These are phyloP conservation scores for Cocos nucifera DNA, from an alignment of 176 grass and related monocot genomes.

Conservation along the genomic window DNA sequence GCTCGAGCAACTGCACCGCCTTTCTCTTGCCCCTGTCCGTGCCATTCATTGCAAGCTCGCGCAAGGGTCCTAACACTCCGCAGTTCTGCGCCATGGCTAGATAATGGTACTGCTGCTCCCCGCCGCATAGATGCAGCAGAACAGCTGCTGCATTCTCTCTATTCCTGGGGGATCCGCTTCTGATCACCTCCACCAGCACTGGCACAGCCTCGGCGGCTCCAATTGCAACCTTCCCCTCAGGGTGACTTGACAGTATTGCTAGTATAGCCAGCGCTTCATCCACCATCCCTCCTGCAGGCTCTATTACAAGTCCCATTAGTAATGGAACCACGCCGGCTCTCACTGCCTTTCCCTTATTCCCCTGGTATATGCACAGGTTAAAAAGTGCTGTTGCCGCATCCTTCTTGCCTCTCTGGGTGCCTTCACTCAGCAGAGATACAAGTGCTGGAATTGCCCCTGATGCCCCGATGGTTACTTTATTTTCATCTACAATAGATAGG, in stretches of 20 bases:
- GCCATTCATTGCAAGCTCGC: constrained; percentile 61
- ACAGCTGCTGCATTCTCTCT: constrained; percentile 84
- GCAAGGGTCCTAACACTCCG: constrained; percentile 47
- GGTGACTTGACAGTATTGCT: constrained; percentile 72
- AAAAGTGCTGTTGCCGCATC: constrained; percentile 92
- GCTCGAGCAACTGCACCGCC: constrained; percentile 59
- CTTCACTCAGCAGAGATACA: constrained; percentile 70
- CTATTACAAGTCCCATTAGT: constrained; percentile 68
- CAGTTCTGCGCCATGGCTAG: constrained; percentile 46
- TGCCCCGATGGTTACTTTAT: constrained; percentile 78
- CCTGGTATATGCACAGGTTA: constrained; percentile 92
- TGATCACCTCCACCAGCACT: constrained; percentile 63
- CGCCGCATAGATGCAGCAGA: constrained; percentile 60
- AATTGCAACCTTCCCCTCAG: constrained; percentile 65
- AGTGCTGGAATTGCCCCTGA: constrained; percentile 73
- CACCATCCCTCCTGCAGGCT: constrained; percentile 48
- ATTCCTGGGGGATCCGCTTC: constrained; percentile 57
- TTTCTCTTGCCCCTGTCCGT: constrained; percentile 78
- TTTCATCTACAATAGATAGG: constrained; percentile 74
- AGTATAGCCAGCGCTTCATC: constrained; percentile 88
- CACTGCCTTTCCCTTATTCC: constrained; percentile 74
- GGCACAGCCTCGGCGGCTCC: constrained; percentile 62
- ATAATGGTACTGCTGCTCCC: constrained; percentile 40
- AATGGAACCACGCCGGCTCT: constrained; percentile 72
- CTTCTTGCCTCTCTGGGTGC: constrained; percentile 77